Conservation (phyloP, 495 filamentous ascomycete species). For the Xylaria acuta region DNA sequence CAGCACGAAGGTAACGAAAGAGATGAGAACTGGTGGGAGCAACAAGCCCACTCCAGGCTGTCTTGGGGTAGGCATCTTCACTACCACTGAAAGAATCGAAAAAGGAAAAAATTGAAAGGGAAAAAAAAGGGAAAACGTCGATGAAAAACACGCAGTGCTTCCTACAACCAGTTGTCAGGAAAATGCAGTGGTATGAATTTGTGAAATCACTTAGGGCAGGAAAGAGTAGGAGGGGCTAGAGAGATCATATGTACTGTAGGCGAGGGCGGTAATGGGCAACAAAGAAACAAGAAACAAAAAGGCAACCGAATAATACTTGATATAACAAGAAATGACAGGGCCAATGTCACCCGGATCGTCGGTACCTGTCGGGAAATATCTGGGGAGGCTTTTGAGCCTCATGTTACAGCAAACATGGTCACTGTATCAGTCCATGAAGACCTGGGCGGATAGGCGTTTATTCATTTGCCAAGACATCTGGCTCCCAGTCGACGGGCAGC, state of each 20-base stretch:
- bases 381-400: too few relatives aligned
- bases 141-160: not conserved
- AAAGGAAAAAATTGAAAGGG: not conserved
- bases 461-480: conserved; percentile 8
- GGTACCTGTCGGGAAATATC: too few relatives aligned
- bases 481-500: not conserved
- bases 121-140: not conserved
- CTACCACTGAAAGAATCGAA: not conserved
- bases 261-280: not conserved
- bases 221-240: not conserved
- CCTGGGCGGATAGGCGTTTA: conserved; percentile 29
- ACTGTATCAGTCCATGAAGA: not conserved
- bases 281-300: not conserved
- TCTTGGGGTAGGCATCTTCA: conserved; percentile 33
- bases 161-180: conserved; percentile 21
- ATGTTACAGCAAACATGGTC: not conserved
- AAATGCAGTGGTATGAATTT: conserved; percentile 2
- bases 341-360: not conserved
- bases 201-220: not conserved
- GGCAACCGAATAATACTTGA: not conserved
- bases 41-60: conserved; percentile 24
- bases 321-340: conserved; percentile 1
- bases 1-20: conserved; percentile 69
- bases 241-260: conserved; percentile 10
- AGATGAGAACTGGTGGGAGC: conserved; percentile 47